phyloP scores from a whole-genome alignment of 345 rosid genomes.

The Alliaria petiolata region DNA sequence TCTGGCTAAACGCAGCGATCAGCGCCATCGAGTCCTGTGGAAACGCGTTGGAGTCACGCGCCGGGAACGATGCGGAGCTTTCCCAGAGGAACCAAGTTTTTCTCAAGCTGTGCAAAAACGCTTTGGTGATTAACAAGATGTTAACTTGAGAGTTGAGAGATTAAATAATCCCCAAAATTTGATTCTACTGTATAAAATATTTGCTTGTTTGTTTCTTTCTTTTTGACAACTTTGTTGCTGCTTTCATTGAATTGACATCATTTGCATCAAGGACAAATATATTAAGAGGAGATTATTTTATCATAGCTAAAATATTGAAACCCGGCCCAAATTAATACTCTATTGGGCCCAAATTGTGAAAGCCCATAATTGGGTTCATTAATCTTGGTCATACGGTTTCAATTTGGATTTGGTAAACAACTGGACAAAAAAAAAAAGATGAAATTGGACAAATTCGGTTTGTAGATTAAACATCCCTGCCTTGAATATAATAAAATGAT shows the following conservation, averaged over 20 bases:
- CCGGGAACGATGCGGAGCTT: slow-evolving; percentile 18
- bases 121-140: slow-evolving; percentile 32
- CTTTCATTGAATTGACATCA: neutral
- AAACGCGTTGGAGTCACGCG: slow-evolving; percentile 14
- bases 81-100: slow-evolving; percentile 27
- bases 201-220: neutral
- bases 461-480: neutral
- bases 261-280: neutral
- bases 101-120: slow-evolving; percentile 39
- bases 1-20: slow-evolving; percentile 45
- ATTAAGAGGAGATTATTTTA: neutral
- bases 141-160: slow-evolving; percentile 1
- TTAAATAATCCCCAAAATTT: neutral
- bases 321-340: neutral
- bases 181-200: neutral
- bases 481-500: neutral
- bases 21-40: slow-evolving; percentile 42
- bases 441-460: neutral
- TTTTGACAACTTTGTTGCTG: neutral
- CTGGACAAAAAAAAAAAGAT: neutral
- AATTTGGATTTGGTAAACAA: too few species aligned
- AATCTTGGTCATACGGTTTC: too few species aligned
- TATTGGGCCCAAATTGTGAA: neutral
- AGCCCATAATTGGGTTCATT: neutral
- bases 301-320: too few species aligned